These are phyloP conservation scores for Platanus orientalis DNA, from an alignment of 164 flowering plant species.

Conservation along the genomic window DNA sequence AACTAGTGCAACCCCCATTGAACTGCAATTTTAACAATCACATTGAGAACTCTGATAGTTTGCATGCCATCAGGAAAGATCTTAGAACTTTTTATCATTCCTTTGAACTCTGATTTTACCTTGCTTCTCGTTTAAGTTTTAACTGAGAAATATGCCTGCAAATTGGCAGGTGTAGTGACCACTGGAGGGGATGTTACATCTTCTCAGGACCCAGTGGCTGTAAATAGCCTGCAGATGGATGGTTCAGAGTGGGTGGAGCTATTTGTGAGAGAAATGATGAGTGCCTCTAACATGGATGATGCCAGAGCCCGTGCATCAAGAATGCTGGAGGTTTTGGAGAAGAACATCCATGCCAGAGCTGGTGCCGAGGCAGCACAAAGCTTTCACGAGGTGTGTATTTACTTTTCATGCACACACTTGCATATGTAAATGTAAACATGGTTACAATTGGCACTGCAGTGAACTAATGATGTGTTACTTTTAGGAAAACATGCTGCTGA, in stretches of 20 bases:
- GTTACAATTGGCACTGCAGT: no score
- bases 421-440: no score
- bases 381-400: slow-evolving; percentile 40
- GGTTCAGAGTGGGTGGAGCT: slow-evolving; percentile 87
- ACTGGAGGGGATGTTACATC: slow-evolving; percentile 23
- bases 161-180: slow-evolving; percentile 19
- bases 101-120: no score
- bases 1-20: no score
- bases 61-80: no score
- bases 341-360: slow-evolving; percentile 40
- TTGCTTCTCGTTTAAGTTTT: neutral
- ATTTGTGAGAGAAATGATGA: slow-evolving; percentile 76
- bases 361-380: slow-evolving; percentile 45
- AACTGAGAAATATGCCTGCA: neutral
- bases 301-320: slow-evolving; percentile 70
- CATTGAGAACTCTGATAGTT: no score
- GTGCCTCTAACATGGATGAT: slow-evolving; percentile 65
- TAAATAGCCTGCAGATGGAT: slow-evolving; percentile 35
- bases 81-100: no score
- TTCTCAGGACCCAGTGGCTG: slow-evolving; percentile 20
- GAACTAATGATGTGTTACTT: slow-evolving; percentile 7
- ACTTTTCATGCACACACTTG: no score
- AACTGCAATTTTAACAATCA: no score
- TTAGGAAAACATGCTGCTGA: slow-evolving; percentile 59
- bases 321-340: slow-evolving; percentile 65